These are phyloP conservation scores for Venturia effusa DNA, from an alignment of 2,329 filamentous ascomycete genomes.

Conservation along the genomic window DNA sequence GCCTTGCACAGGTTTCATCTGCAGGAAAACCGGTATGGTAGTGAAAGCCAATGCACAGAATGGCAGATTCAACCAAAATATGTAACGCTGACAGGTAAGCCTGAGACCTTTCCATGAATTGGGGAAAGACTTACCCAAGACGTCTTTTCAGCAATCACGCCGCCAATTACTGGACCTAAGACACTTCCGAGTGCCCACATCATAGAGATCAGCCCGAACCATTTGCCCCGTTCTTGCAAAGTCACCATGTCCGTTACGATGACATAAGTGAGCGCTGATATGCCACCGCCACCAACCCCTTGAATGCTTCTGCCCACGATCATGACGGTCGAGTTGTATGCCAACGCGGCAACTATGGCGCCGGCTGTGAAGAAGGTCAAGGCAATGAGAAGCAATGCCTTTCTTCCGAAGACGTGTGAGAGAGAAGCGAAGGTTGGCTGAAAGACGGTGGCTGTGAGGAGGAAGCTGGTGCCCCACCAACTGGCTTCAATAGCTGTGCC, in stretches of 20 bases:
- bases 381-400: conserved; percentile 26
- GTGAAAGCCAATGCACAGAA: conserved; percentile 39
- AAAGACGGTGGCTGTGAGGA: conserved; percentile 28
- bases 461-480: conserved; percentile 30
- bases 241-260: conserved; percentile 37
- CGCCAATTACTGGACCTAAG: conserved; percentile 38
- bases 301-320: conserved; percentile 28
- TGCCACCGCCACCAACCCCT: conserved; percentile 30
- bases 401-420: conserved; percentile 29
- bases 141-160: conserved; percentile 42
- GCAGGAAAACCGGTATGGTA: conserved; percentile 41
- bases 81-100: conserved; percentile 34
- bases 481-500: conserved; percentile 31
- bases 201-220: conserved; percentile 27
- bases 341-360: conserved; percentile 25
- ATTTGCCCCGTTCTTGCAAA: conserved; percentile 30
- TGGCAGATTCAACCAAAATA: conserved; percentile 55
- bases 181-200: conserved; percentile 46
- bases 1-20: conserved; percentile 37
- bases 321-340: conserved; percentile 27
- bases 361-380: conserved; percentile 26
- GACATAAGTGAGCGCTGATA: conserved; percentile 32
- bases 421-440: conserved; percentile 29
- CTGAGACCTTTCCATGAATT: conserved; percentile 14
- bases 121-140: conserved; percentile 30